Conservation (phyloP, 352 stramenopile genomes). For the Pythium phragmiticola region DNA sequence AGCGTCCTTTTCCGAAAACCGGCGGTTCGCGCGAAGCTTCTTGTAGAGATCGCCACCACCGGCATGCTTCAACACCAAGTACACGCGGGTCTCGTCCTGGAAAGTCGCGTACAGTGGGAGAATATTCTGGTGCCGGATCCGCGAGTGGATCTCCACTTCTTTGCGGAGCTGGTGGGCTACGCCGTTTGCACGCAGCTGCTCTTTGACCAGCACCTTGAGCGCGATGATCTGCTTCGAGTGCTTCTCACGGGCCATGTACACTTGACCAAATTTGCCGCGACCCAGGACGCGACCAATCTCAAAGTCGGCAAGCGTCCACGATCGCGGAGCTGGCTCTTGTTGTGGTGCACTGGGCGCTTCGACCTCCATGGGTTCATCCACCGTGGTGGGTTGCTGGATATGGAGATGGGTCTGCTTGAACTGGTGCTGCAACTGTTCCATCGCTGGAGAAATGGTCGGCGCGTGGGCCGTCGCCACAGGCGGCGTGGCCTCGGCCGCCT, state of each 20-base stretch:
- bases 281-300: conserved; percentile 83
- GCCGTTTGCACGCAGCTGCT: conserved; percentile 62
- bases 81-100: conserved; percentile 79
- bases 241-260: conserved; percentile 88
- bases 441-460: conserved; percentile 14
- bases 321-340: conserved; percentile 30
- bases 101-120: conserved; percentile 85
- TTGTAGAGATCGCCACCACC: conserved; percentile 84
- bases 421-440: conserved; percentile 3
- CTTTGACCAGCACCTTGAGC: conserved; percentile 91
- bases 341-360: conserved; percentile 22
- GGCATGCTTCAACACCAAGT: conserved; percentile 88
- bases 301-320: conserved; percentile 87
- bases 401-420: conserved; percentile 12
- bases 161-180: conserved; percentile 82
- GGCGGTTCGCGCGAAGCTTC: conserved; percentile 54
- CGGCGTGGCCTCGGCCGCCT: conserved; percentile 2
- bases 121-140: conserved; percentile 87
- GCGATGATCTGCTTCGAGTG: conserved; percentile 75
- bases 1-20: conserved; percentile 56
- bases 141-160: conserved; percentile 91
- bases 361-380: conserved; percentile 28
- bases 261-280: conserved; percentile 87
- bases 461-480: neutral
- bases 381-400: neutral